Evolutionary conservation across 106 monocot genomes (phyloP).

Genomic region (Alisma plantagoaquatica): DNA sequence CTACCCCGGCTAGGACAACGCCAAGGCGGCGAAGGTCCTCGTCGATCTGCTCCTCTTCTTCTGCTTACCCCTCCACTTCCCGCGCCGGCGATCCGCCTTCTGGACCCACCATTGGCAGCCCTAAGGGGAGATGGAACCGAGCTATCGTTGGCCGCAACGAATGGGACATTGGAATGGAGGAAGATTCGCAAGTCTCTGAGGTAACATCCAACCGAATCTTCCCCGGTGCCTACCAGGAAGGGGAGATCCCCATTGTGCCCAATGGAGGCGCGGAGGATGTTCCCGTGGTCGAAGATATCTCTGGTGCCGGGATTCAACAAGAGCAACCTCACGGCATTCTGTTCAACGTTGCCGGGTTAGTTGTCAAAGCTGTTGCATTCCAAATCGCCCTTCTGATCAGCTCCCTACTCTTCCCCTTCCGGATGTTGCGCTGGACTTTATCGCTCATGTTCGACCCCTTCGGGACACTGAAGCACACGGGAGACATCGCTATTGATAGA

Average conservation of each 20-base stretch:
- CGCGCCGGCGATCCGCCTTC: too few species aligned
- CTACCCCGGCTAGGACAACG: too few species aligned
- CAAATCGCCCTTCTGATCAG: conserved; percentile 41
- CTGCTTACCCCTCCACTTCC: too few species aligned
- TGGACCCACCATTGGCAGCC: too few species aligned
- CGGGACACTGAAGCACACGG: conserved; percentile 21
- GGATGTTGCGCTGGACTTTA: conserved; percentile 32
- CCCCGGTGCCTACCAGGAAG: neutral
- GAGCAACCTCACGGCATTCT: conserved; percentile 11
- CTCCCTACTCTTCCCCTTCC: conserved; percentile 33
- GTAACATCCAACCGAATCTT: neutral
- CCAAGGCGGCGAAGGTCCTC: too few species aligned
- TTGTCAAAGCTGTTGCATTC: conserved; percentile 52
- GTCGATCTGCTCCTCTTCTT: too few species aligned
- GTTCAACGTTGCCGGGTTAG: conserved; percentile 19
- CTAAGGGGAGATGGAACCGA: too few species aligned
- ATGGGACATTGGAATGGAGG: too few species aligned
- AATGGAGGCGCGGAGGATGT: neutral
- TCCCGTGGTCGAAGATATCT: neutral
- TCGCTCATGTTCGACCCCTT: conserved; percentile 45
- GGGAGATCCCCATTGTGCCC: neutral
- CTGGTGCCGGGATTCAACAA: neutral
- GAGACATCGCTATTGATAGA: conserved; percentile 8
- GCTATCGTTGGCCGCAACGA: too few species aligned
- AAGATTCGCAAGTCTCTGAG: neutral